Evolutionary conservation across 805 yeast species (phyloP).

Genomic region (Saccharomycopsis sp.): DNA sequence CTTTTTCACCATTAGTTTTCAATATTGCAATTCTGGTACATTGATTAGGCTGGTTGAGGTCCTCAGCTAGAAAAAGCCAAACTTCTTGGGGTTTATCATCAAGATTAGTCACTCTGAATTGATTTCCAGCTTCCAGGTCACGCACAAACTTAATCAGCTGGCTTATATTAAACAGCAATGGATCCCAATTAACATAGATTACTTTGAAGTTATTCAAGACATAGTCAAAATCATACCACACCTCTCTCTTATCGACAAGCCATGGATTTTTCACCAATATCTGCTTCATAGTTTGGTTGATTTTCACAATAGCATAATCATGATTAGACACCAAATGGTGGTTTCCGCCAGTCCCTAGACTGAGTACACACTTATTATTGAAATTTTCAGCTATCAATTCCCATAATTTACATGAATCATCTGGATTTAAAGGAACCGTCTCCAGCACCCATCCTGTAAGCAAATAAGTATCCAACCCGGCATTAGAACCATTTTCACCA

Average conservation of each 20-base stretch:
- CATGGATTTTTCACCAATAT: slow-evolving; percentile 43
- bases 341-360: slow-evolving; percentile 59
- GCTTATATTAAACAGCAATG: slow-evolving; percentile 21
- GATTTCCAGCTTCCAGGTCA: slow-evolving; percentile 24
- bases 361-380: slow-evolving; percentile 38
- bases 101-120: slow-evolving; percentile 35
- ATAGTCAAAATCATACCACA: slow-evolving; percentile 26
- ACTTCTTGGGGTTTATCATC: slow-evolving; percentile 28
- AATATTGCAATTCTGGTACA: slow-evolving; percentile 22
- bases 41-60: slow-evolving; percentile 12
- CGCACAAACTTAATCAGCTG: slow-evolving; percentile 25
- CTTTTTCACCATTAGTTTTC: slow-evolving; percentile 30
- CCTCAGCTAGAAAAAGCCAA: slow-evolving; percentile 39
- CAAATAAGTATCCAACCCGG: slow-evolving; percentile 59
- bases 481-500: slow-evolving; percentile 56
- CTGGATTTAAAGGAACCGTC: too few relatives aligned
- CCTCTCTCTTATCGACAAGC: slow-evolving; percentile 23
- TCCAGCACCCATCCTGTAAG: slow-evolving; percentile 66
- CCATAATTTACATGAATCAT: slow-evolving; percentile 33
- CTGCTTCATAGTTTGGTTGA: slow-evolving; percentile 24
- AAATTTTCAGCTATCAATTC: slow-evolving; percentile 28
- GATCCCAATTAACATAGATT: slow-evolving; percentile 65
- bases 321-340: slow-evolving; percentile 45
- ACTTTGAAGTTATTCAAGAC: slow-evolving; percentile 37
- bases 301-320: slow-evolving; percentile 58